A percentile compares a stretch with the other conserved stretches of the same genome.
Evolutionary conservation across 352 stramenopile genomes (phyloP).

Genomic region (Phytophthora sansomeana): DNA sequence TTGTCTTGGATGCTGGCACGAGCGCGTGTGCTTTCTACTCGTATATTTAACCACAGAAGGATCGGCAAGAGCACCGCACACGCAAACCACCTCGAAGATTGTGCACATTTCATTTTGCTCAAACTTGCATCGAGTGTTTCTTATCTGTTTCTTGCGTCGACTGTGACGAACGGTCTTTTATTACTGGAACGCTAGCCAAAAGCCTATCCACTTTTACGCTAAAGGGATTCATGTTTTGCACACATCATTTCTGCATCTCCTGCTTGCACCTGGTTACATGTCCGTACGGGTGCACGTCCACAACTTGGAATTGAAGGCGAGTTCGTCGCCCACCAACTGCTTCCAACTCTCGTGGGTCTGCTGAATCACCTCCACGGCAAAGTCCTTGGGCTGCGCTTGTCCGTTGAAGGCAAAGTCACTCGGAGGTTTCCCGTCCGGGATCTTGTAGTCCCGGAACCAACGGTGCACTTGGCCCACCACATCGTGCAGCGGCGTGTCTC

Average conservation of each 20-base stretch:
- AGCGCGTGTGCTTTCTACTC: conserved; percentile 43
- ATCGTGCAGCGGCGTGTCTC: conserved; percentile 77
- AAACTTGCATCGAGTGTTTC: not conserved
- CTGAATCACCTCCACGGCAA: conserved; percentile 92
- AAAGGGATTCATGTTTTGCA: too few relatives aligned
- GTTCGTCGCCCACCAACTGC: conserved; percentile 69
- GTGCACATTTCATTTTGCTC: conserved; percentile 38
- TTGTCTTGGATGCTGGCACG: conserved; percentile 19
- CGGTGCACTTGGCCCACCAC: conserved; percentile 79
- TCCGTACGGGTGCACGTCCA: conserved; percentile 63
- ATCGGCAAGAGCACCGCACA: conserved; percentile 40
- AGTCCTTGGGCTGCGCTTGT: conserved; percentile 84
- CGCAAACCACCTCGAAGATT: conserved; percentile 34
- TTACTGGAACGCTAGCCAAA: too few relatives aligned
- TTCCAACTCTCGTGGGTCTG: conserved; percentile 92
- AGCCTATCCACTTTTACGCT: too few relatives aligned
- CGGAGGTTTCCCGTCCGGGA: conserved; percentile 98
- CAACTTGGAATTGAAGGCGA: conserved; percentile 58
- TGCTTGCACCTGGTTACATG: conserved; percentile 31
- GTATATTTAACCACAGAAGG: conserved; percentile 52
- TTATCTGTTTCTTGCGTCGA: too few relatives aligned
- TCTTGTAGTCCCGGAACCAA: conserved; percentile 99
- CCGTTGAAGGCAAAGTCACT: conserved; percentile 99
- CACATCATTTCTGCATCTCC: too few relatives aligned
- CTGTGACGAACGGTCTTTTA: too few relatives aligned